phyloP scores from a whole-genome alignment of 441 rosid species.

The Arabidopsis lyrata region DNA sequence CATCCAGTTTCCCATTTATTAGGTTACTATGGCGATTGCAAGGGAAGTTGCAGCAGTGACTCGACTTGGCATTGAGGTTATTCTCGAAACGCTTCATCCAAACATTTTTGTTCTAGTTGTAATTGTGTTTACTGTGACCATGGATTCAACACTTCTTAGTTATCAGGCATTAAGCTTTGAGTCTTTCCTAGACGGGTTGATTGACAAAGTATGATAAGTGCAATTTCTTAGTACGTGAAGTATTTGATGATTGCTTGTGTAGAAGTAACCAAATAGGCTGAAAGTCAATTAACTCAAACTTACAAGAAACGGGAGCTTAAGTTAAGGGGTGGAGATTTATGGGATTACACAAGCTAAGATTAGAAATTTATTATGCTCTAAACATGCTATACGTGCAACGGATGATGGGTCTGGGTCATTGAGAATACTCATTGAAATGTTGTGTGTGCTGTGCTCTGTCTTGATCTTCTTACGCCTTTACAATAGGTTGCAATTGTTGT shows the following conservation, averaged over 20 bases:
- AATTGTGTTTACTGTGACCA: background rate
- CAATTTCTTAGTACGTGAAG: background rate
- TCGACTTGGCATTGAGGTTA: constrained; percentile 90
- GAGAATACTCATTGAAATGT: background rate
- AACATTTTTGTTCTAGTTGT: background rate
- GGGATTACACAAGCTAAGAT: background rate
- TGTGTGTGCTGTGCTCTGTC: constrained; percentile 12
- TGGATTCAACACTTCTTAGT: background rate
- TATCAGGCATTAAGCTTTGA: background rate
- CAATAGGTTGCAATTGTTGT: constrained; percentile 91
- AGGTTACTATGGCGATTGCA: constrained; percentile 95
- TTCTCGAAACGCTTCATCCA: constrained; percentile 14
- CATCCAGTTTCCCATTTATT: constrained; percentile 24
- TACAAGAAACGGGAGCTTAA: constrained; percentile 17
- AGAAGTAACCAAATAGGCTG: background rate
- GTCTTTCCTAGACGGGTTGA: constrained; percentile 9
- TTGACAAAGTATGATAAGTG: background rate
- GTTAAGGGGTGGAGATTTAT: background rate
- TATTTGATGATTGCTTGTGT: background rate
- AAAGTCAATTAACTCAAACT: background rate
- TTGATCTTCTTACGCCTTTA: constrained; percentile 6
- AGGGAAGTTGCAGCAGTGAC: constrained; percentile 94
- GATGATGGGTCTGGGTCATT: constrained; percentile 23
- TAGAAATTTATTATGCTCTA: constrained; percentile 16
- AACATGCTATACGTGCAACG: background rate